Evolutionary conservation across 2,329 filamentous ascomycete species (phyloP).

Genomic region (Aspergillus piperis): DNA sequence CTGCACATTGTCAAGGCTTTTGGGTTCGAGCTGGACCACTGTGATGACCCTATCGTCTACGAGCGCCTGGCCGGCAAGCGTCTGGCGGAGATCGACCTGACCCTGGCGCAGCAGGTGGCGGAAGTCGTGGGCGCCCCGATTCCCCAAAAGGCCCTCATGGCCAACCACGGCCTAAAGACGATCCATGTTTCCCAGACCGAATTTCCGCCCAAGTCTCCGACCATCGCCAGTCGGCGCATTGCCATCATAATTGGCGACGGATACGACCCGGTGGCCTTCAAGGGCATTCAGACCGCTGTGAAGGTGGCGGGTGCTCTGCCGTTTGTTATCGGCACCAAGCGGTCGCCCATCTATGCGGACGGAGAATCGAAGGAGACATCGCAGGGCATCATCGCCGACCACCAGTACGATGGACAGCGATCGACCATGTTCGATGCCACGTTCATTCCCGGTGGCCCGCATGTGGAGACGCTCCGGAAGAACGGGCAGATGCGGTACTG

Average conservation of each 20-base stretch:
- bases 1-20: slow-evolving; percentile 38
- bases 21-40: slow-evolving; percentile 49
- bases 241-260: slow-evolving; percentile 77
- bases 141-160: slow-evolving; percentile 54
- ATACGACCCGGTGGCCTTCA: slow-evolving; percentile 67
- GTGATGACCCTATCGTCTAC: slow-evolving; percentile 75
- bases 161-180: slow-evolving; percentile 69
- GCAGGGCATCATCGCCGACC: slow-evolving; percentile 65
- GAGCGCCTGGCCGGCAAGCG: slow-evolving; percentile 64
- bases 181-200: slow-evolving; percentile 65
- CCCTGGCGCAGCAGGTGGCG: slow-evolving; percentile 67
- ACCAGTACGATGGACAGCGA: slow-evolving; percentile 79
- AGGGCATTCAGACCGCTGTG: slow-evolving; percentile 64
- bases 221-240: slow-evolving; percentile 69
- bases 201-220: slow-evolving; percentile 62
- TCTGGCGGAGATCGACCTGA: slow-evolving; percentile 69
- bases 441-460: slow-evolving; percentile 71
- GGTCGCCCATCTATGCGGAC: slow-evolving; percentile 65
- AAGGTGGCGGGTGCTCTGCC: slow-evolving; percentile 64
- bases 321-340: slow-evolving; percentile 69
- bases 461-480: slow-evolving; percentile 63
- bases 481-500: slow-evolving; percentile 74
- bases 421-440: slow-evolving; percentile 77
- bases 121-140: slow-evolving; percentile 67
- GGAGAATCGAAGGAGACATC: slow-evolving; percentile 44